These are phyloP conservation scores for Piloderma croceum DNA, from an alignment of 768 basidiomycete species.

Conservation along the genomic window DNA sequence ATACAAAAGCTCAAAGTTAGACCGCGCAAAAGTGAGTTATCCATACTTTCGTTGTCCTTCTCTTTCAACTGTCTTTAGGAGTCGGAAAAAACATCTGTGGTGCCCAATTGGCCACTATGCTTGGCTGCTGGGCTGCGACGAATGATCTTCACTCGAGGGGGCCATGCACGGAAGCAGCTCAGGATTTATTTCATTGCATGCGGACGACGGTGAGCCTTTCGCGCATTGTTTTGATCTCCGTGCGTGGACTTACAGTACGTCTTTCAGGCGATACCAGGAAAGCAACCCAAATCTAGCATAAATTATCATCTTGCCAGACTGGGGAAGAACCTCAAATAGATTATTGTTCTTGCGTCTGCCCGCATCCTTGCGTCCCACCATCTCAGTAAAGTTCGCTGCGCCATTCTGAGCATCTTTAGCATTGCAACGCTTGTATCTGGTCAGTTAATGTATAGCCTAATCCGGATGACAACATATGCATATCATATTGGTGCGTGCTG, in stretches of 20 bases:
- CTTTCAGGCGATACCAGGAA: conserved; percentile 60
- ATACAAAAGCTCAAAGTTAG: conserved; percentile 79
- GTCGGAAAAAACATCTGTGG: conserved; percentile 53
- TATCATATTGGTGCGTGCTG: no score
- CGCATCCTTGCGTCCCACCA: no score
- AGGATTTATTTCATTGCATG: conserved; percentile 76
- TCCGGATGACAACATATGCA: no score
- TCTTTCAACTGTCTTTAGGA: conserved; percentile 26
- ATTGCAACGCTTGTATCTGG: no score
- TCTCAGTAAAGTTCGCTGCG: no score
- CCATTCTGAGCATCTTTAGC: no score
- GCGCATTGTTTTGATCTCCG: conserved; percentile 1
- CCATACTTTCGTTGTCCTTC: background rate
- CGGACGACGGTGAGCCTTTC: conserved; percentile 61
- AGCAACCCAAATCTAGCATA: conserved; percentile 68
- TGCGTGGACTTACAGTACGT: background rate
- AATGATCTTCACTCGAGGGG: conserved; percentile 51
- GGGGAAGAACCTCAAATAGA: conserved; percentile 67
- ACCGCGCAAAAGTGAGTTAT: conserved; percentile 61
- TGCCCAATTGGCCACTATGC: conserved; percentile 68
- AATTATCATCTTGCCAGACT: conserved; percentile 87
- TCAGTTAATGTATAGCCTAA: no score
- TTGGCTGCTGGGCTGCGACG: conserved; percentile 81
- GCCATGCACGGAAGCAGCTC: conserved; percentile 54
- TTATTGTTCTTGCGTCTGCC: conserved; percentile 7